Percentiles rank a stretch among this genome's conserved stretches.
These are phyloP conservation scores for Beauveria sp. DNA, from an alignment of 2,329 filamentous ascomycete species.

Conservation along the genomic window DNA sequence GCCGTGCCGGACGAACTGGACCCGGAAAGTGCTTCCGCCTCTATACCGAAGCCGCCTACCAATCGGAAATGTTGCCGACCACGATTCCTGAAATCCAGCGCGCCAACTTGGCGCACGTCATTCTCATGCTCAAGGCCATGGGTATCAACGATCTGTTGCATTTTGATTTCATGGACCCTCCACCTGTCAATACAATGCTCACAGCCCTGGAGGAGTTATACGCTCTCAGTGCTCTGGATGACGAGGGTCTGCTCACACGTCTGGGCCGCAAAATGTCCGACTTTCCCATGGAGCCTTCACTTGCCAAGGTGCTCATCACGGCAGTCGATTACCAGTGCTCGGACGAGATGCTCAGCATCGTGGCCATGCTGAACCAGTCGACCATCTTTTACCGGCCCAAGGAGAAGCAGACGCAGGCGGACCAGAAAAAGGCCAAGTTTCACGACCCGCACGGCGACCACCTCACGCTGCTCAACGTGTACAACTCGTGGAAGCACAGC, in stretches of 20 bases:
- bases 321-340: conserved; percentile 83
- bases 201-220: conserved; percentile 94
- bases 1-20: conserved; percentile 86
- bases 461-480: conserved; percentile 89
- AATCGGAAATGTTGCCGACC: conserved; percentile 94
- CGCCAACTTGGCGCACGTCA: conserved; percentile 85
- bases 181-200: conserved; percentile 95
- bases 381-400: conserved; percentile 92
- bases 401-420: conserved; percentile 92
- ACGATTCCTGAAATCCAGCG: conserved; percentile 95
- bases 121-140: conserved; percentile 98
- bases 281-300: conserved; percentile 91
- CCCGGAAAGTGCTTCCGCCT: conserved; percentile 93
- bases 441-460: conserved; percentile 93
- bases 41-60: conserved; percentile 91
- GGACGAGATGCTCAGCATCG: conserved; percentile 89
- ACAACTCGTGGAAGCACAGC: conserved; percentile 89
- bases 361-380: conserved; percentile 84
- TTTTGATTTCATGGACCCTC: conserved; percentile 99
- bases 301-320: conserved; percentile 84
- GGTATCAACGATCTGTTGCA: conserved; percentile 95
- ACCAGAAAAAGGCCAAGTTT: conserved; percentile 97
- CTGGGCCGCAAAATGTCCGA: conserved; percentile 96
- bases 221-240: conserved; percentile 81
- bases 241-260: conserved; percentile 87